Evolutionary conservation across 2,329 filamentous ascomycete species (phyloP).

Genomic region (Fusarium papillatum): DNA sequence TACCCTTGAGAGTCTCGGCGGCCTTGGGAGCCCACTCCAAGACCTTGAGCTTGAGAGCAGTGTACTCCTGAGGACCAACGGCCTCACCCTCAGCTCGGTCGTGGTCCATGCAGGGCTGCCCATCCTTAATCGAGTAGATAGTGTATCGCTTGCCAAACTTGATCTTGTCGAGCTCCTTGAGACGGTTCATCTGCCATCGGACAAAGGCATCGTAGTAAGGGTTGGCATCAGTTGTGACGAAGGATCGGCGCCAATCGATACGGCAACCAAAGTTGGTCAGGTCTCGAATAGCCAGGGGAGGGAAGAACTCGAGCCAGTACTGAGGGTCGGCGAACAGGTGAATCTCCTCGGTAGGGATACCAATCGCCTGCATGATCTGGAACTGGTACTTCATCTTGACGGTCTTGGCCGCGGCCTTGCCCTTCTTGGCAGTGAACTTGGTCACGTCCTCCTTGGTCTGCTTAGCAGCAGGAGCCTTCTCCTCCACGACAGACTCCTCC

Average conservation of each 20-base stretch:
- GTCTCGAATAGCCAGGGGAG: constrained; percentile 71
- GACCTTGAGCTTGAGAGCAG: constrained; percentile 90
- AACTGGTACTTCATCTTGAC: constrained; percentile 97
- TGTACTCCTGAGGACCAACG: constrained; percentile 89
- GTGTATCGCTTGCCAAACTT: constrained; percentile 95
- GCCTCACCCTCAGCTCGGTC: constrained; percentile 61
- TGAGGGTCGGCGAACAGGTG: constrained; percentile 93
- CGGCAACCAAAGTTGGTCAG: constrained; percentile 86
- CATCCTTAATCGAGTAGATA: constrained; percentile 74
- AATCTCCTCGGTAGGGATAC: constrained; percentile 89
- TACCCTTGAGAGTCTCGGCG: constrained; percentile 78
- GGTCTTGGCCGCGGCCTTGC: constrained; percentile 90
- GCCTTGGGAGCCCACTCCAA: constrained; percentile 89
- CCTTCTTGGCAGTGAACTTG: constrained; percentile 94
- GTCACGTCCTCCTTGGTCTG: constrained; percentile 85
- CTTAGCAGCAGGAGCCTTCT: constrained; percentile 68
- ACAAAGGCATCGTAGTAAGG: constrained; percentile 97
- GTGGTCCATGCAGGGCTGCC: constrained; percentile 63
- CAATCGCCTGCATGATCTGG: constrained; percentile 94
- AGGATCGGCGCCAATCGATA: constrained; percentile 93
- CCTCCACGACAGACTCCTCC: constrained; percentile 66
- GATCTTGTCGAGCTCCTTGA: constrained; percentile 92
- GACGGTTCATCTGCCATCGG: constrained; percentile 95
- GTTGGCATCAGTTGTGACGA: constrained; percentile 97
- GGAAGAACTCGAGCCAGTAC: constrained; percentile 95